Percentiles rank a stretch among this genome's conserved stretches.
Evolutionary conservation across 139 green algal species (phyloP).

Genomic region (Tetratostichococcus sp.): DNA sequence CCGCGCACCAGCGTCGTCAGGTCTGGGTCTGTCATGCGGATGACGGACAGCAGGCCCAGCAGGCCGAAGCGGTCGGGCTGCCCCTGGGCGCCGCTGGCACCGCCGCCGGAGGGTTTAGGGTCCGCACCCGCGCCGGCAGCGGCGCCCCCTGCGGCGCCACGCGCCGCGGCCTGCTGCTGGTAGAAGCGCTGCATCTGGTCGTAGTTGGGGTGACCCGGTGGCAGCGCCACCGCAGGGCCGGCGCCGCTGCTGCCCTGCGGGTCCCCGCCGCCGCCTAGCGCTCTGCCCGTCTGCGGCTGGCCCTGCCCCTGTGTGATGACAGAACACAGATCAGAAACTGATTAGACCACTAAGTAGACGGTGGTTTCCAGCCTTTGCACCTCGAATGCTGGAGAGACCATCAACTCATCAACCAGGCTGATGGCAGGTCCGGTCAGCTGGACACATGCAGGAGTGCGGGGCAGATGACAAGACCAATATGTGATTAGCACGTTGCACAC

Average conservation of each 20-base stretch:
- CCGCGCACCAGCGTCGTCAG: conserved; percentile 89
- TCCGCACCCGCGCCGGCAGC: not conserved
- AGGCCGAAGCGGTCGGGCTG: conserved; percentile 79
- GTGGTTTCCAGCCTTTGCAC: too few species aligned
- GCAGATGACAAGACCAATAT: too few species aligned
- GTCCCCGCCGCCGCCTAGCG: not conserved
- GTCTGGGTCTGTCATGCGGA: conserved; percentile 88
- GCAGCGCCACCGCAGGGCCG: not conserved
- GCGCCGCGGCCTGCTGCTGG: conserved; percentile 17
- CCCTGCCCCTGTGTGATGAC: not conserved
- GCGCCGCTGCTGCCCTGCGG: conserved; percentile 6
- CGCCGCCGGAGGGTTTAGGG: not conserved
- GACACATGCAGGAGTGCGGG: too few species aligned
- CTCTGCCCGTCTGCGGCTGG: not conserved
- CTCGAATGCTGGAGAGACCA: too few species aligned
- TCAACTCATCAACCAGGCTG: too few species aligned
- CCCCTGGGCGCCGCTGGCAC: conserved; percentile 1
- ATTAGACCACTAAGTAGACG: too few species aligned
- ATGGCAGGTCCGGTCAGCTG: too few species aligned
- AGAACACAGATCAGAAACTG: too few species aligned
- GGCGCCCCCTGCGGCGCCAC: conserved; percentile 4
- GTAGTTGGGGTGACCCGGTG: not conserved
- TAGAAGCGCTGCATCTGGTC: conserved; percentile 17
- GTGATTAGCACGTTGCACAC: too few species aligned
- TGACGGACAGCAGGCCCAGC: conserved; percentile 88